Base-by-base conservation (phyloP, 805 yeast genomes). In the Barnettozyma vustinii region DNA sequence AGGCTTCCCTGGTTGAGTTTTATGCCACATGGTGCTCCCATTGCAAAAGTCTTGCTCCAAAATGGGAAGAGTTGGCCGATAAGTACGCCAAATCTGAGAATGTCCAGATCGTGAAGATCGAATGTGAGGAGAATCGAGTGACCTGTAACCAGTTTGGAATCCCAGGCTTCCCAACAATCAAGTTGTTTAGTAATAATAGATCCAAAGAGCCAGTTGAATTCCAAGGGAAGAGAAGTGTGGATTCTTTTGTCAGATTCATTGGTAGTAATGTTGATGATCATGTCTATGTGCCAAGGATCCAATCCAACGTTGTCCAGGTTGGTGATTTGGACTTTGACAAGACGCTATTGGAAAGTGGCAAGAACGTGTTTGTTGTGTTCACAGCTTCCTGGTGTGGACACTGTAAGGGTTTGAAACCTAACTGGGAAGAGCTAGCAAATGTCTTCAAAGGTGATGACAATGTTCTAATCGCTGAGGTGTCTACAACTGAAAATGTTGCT, bases 11-110 rank as follows among this genome's bases (percentile, higher is more conserved):
- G 53, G 87, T 88, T 54, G 86, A 88, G 72, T 92, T 90, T 72
- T 92, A 87, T 64, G 97, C 98, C 45, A 90, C 96, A 65, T 91
- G 97, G 97, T 90, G 96, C 74, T 90, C 96, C 44, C 96, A 90
- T 76, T 89, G 97, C 75, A 88, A 88, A 76, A 87, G 77, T 65
- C 76, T 91, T 64, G 92, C 90, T 41, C 96, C 97, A 59, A 76
- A 74, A 50, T 89, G 83, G 74, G 95, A 87, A 60, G 91, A 90
- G 63, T 76, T 94, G 56, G 97, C 91, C 40, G 81, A 72, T 37
- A 61, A 82, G 43, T 87, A 77, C 70, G 73, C 73, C 47, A 70
- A 73, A 36, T 67, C 70, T 46, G 71, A 71, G 44, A 74, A 80
- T 62, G 86, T 92, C 47, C 70, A 83, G 40, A 73, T 94, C 58